These are phyloP conservation scores for Ustilago hordei DNA, from an alignment of 1,284 basidiomycete genomes.

Conservation along the genomic window DNA sequence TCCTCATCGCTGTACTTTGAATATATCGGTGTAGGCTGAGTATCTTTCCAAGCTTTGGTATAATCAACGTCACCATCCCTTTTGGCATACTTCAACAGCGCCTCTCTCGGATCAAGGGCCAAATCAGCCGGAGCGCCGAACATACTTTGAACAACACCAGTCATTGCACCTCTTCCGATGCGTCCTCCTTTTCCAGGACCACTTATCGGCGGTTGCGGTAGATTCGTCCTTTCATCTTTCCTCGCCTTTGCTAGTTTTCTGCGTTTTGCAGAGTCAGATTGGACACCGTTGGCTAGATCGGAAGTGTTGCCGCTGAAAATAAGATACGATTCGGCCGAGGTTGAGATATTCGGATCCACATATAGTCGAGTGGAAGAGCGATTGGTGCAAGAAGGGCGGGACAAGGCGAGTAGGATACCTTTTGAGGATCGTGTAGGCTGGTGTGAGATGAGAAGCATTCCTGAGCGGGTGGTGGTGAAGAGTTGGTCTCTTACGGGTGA, in stretches of 20 bases:
- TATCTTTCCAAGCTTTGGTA: conserved; percentile 78
- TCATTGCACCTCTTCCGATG: conserved; percentile 93
- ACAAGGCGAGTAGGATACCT: conserved; percentile 88
- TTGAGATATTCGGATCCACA: neutral
- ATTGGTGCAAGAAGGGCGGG: conserved; percentile 45
- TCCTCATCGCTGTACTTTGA: conserved; percentile 35
- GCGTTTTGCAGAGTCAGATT: conserved; percentile 74
- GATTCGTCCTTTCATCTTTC: conserved; percentile 74
- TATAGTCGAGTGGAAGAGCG: conserved; percentile 6
- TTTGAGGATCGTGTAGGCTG: conserved; percentile 86
- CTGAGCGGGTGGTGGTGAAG: conserved; percentile 70
- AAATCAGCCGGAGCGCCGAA: conserved; percentile 71
- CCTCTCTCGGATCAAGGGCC: conserved; percentile 84
- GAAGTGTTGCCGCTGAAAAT: conserved; percentile 8
- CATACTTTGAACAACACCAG: conserved; percentile 92
- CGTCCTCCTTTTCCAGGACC: conserved; percentile 92
- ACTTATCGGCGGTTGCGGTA: conserved; percentile 80
- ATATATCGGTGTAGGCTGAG: conserved; percentile 60
- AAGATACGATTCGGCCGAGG: conserved; percentile 11
- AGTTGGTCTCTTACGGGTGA: conserved; percentile 59
- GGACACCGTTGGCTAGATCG: neutral
- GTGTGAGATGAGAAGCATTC: conserved; percentile 88
- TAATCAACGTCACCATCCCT: conserved; percentile 73
- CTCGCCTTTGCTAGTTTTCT: conserved; percentile 88
- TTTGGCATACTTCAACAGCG: conserved; percentile 90